Percentiles rank a stretch among this genome's conserved stretches.
These are phyloP conservation scores for Xylaria multiplex DNA, from an alignment of 2,329 filamentous ascomycete genomes.

Conservation along the genomic window DNA sequence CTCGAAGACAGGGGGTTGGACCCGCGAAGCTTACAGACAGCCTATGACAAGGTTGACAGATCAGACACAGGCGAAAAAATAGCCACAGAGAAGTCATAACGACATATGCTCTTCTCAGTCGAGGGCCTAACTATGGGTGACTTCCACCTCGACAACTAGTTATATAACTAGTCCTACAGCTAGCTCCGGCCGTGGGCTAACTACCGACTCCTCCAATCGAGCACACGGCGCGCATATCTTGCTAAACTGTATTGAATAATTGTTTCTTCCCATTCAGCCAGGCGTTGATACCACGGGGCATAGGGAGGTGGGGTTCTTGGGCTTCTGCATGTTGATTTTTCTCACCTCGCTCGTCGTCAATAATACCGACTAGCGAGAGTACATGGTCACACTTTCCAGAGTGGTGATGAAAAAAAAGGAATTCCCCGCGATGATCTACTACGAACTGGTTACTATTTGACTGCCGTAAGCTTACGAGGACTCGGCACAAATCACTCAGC, in stretches of 20 bases:
- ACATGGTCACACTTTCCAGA: constrained; percentile 6
- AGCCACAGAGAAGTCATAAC: constrained; percentile 34
- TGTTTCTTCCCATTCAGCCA: constrained; percentile 44
- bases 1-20: constrained; percentile 82
- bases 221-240: constrained; percentile 25
- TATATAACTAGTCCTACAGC: constrained; percentile 3
- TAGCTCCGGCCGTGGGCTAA: background rate
- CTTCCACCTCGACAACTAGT: constrained; percentile 1
- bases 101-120: background rate
- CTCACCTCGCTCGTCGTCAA: constrained; percentile 27
- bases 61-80: constrained; percentile 51
- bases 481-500: constrained; percentile 5
- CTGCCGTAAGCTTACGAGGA: background rate
- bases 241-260: constrained; percentile 43
- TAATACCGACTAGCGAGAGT: constrained; percentile 11
- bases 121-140: background rate
- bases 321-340: constrained; percentile 40
- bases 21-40: constrained; percentile 67
- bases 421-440: constrained; percentile 22
- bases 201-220: constrained; percentile 1
- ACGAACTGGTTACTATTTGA: background rate
- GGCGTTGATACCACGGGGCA: constrained; percentile 47
- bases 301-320: constrained; percentile 38
- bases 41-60: constrained; percentile 63
- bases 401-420: constrained; percentile 9